Evolutionary conservation across 2,329 filamentous ascomycete species (phyloP).

Genomic region (Uncinocarpus reesii): DNA sequence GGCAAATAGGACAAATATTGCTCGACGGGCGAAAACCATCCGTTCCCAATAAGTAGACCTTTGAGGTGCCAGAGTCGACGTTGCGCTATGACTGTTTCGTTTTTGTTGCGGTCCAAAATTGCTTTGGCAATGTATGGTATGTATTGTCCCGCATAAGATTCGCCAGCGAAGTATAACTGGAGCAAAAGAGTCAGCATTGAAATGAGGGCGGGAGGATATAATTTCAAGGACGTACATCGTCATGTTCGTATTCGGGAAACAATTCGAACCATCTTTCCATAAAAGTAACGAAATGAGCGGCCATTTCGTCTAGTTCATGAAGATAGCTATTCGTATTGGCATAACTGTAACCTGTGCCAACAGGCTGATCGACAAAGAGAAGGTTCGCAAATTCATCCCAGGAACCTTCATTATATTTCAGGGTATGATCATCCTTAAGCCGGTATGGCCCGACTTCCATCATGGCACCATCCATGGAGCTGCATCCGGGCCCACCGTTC

Average conservation of each 20-base stretch:
- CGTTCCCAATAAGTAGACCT: constrained; percentile 88
- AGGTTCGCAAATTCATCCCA: constrained; percentile 98
- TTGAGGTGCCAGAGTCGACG: constrained; percentile 61
- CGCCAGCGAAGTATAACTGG: constrained; percentile 85
- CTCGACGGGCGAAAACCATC: constrained; percentile 84
- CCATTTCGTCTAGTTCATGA: constrained; percentile 79
- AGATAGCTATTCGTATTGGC: constrained; percentile 82
- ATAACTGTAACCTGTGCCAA: constrained; percentile 93
- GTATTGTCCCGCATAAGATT: constrained; percentile 93
- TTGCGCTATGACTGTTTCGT: constrained; percentile 29
- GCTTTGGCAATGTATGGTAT: constrained; percentile 94
- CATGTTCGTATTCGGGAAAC: constrained; percentile 82
- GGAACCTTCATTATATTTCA: constrained; percentile 80
- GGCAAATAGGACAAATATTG: constrained; percentile 83
- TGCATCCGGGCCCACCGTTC: constrained; percentile 93
- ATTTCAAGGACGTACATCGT: constrained; percentile 61
- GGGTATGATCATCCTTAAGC: constrained; percentile 59
- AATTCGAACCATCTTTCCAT: constrained; percentile 82
- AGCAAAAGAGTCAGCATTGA: not conserved
- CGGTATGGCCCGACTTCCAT: constrained; percentile 96
- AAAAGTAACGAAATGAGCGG: constrained; percentile 75
- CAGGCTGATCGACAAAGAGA: constrained; percentile 92
- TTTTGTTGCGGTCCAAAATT: constrained; percentile 77
- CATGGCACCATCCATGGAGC: constrained; percentile 89
- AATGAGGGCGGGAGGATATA: not conserved